Evolutionary conservation across 768 basidiomycete species (phyloP), one percentile per base, ranked within the genome.

Genomic region (Hypsizygus marmoreus): DNA sequence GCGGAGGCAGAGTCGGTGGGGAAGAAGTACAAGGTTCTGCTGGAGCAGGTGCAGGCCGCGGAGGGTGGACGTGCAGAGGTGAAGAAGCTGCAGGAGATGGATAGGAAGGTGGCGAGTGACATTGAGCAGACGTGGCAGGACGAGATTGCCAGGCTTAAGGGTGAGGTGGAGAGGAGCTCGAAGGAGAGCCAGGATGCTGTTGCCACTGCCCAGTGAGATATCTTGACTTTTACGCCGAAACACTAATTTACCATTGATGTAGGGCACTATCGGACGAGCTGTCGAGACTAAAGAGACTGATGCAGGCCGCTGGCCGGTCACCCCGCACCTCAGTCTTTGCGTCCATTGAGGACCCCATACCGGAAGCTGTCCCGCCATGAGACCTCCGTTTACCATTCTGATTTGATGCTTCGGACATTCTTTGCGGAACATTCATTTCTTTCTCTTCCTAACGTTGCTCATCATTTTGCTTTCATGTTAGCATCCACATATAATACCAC

Each of bases 261-360:
- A 88, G 87, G 57, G 66, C 69, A 24, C 63, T 90, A 23, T 69
- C 84, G 4, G 69, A 72, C 22, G 88, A 91, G 61, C 70, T 91
- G 34, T 76, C 80, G 38, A 74, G 86, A 46, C 67, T 91, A 58
- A 75, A 85, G 58, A 75, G 88, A 54, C 73, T 91, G 30, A 90
- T 91, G 81, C 85, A 79, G 57, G 66, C 68, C 30, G 74, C 78
- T 55, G 69, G 73, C 1, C 68, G 65, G 44, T 43, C 43, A 30
- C 40, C 56, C 60, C 29, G 29, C n/a, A 22, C 42, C 22, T 43
- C 57, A 33, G 45, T 6, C 26, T 46, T 46, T 17, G n/a, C n/a
- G n/a, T n/a, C n/a, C n/a, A n/a, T n/a, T n/a, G n/a, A n/a, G n/a
- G n/a, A n/a, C n/a, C n/a, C n/a, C n/a, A n/a, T n/a, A n/a, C n/a